These are phyloP conservation scores for Nadsonia starkeyi-henricii DNA, from an alignment of 1,139 yeast species.

Conservation along the genomic window DNA sequence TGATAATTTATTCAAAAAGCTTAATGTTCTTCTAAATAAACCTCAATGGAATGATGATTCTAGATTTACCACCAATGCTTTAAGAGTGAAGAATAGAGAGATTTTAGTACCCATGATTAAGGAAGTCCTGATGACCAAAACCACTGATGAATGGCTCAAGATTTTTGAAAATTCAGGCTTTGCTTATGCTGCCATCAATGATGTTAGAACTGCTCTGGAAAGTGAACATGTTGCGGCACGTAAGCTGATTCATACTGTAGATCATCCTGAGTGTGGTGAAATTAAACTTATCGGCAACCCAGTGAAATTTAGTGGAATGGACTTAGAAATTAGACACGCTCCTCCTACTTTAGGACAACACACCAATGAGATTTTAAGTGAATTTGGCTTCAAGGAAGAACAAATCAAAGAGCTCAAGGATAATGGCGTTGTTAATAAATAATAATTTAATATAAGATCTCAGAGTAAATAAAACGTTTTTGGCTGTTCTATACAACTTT, in stretches of 20 bases:
- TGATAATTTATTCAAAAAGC: slow-evolving; percentile 24
- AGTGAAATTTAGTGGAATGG: slow-evolving; percentile 25
- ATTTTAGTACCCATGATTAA: slow-evolving; percentile 23
- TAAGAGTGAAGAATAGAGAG: slow-evolving; percentile 24
- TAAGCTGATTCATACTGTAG: slow-evolving; percentile 25
- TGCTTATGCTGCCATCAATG: slow-evolving; percentile 31
- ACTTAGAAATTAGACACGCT: slow-evolving; percentile 22
- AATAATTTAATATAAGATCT: too few relatives aligned
- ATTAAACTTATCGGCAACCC: slow-evolving; percentile 27
- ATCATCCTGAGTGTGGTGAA: slow-evolving; percentile 25
- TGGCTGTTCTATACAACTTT: too few relatives aligned
- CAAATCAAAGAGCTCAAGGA: slow-evolving; percentile 12
- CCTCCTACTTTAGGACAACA: slow-evolving; percentile 30
- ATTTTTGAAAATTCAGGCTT: slow-evolving; percentile 23
- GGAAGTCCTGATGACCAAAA: slow-evolving; percentile 18
- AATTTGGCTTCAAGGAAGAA: slow-evolving; percentile 14
- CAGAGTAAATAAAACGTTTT: too few relatives aligned
- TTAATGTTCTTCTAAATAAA: slow-evolving; percentile 23
- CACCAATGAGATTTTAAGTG: slow-evolving; percentile 18
- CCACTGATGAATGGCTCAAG: slow-evolving; percentile 26
- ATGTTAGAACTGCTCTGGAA: slow-evolving; percentile 24
- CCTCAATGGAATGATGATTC: slow-evolving; percentile 27
- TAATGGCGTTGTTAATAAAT: slow-evolving; percentile 13
- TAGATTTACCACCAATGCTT: slow-evolving; percentile 24
- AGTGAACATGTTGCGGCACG: slow-evolving; percentile 27